Evolutionary conservation across 371 early-diverging fungal species (phyloP).

Genomic region (Apophysomyces elegans): DNA sequence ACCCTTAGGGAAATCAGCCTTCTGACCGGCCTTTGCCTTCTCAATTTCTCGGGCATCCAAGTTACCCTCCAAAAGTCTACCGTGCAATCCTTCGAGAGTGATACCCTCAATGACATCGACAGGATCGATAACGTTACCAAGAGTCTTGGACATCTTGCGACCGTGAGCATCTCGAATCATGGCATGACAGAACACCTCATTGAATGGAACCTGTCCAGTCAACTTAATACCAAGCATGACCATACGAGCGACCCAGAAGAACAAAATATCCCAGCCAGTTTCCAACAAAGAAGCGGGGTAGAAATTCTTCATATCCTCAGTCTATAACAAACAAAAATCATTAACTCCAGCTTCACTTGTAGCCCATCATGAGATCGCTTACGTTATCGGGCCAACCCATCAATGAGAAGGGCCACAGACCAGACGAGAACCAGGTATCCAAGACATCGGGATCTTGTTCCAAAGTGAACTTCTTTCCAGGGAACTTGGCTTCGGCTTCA

Average conservation of each 20-base stretch:
- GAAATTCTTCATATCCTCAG: constrained; percentile 83
- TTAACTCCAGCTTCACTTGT: not conserved
- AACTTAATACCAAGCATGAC: constrained; percentile 98
- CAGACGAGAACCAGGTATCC: constrained; percentile 99
- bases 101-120: constrained; percentile 98
- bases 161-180: constrained; percentile 99
- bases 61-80: constrained; percentile 85
- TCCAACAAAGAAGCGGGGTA: constrained; percentile 97
- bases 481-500: constrained; percentile 78
- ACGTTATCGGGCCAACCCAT: constrained; percentile 94
- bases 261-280: constrained; percentile 99
- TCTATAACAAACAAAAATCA: constrained; percentile 39
- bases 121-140: constrained; percentile 99
- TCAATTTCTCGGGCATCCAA: constrained; percentile 93
- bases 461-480: constrained; percentile 68
- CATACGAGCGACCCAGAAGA: constrained; percentile 99
- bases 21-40: constrained; percentile 88
- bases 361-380: constrained; percentile 13
- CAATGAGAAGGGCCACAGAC: constrained; percentile 98
- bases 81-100: constrained; percentile 76
- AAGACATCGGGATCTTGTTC: constrained; percentile 96
- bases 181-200: constrained; percentile 96
- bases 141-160: constrained; percentile 98
- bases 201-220: constrained; percentile 96
- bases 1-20: constrained; percentile 96